A percentile compares a stretch with the other conserved stretches of the same genome.
Conservation (phyloP, 306 rosid species). For the Biancaea sappan region DNA sequence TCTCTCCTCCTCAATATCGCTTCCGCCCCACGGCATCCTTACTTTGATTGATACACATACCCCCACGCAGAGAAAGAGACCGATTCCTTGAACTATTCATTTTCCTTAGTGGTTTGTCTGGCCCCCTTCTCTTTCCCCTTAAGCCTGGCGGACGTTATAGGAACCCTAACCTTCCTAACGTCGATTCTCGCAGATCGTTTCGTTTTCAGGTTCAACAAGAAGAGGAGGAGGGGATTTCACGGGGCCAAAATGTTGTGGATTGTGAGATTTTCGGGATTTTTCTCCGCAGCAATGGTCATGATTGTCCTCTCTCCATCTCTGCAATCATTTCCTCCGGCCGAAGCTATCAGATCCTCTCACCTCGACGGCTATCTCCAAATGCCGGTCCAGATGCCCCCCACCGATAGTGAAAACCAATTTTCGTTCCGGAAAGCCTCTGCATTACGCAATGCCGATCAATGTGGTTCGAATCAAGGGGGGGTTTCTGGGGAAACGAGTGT, state of each 20-base stretch:
- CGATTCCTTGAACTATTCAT: constrained; percentile 32
- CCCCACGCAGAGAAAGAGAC: background rate
- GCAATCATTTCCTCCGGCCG: constrained; percentile 73
- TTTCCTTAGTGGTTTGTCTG: background rate
- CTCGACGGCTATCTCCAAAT: constrained; percentile 39
- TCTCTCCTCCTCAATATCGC: constrained; percentile 28
- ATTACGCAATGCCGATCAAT: constrained; percentile 64
- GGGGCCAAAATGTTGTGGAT: constrained; percentile 55
- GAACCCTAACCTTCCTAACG: constrained; percentile 46
- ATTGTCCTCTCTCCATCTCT: constrained; percentile 71
- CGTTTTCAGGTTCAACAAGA: constrained; percentile 39
- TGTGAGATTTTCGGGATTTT: constrained; percentile 56
- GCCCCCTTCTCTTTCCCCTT: background rate
- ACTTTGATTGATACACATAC: constrained; percentile 32
- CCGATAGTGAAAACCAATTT: constrained; percentile 31
- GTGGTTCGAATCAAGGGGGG: constrained; percentile 29
- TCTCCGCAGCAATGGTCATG: constrained; percentile 66
- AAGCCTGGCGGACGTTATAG: constrained; percentile 48
- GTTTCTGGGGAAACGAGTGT: constrained; percentile 26
- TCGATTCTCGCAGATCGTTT: constrained; percentile 39
- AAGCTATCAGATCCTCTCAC: constrained; percentile 68
- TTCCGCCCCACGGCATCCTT: constrained; percentile 52
- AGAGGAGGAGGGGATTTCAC: constrained; percentile 28
- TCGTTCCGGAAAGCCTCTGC: constrained; percentile 53
- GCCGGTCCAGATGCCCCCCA: constrained; percentile 18